These are phyloP conservation scores for Schizothecium vesticola DNA, from an alignment of 495 filamentous ascomycete genomes.

Conservation along the genomic window DNA sequence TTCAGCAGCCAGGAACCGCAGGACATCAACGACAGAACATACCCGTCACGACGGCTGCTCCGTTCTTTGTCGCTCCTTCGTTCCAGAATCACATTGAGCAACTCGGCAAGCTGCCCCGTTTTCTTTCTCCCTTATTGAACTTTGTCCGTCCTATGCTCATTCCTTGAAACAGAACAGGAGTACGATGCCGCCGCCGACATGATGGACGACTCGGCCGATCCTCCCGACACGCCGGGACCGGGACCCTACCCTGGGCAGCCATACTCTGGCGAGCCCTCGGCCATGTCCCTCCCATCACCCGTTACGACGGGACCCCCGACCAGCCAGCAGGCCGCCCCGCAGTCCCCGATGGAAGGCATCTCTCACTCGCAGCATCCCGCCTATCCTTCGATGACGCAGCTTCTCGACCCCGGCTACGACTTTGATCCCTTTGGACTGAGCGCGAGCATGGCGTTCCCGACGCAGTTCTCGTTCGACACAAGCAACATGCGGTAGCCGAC, in stretches of 20 bases:
- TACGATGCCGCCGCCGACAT: constrained; percentile 96
- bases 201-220: constrained; percentile 69
- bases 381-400: constrained; percentile 57
- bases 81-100: constrained; percentile 96
- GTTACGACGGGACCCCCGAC: constrained; percentile 32
- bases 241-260: constrained; percentile 58
- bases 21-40: constrained; percentile 28
- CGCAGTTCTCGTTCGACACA: constrained; percentile 76
- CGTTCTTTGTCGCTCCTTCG: constrained; percentile 69
- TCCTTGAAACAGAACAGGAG: constrained; percentile 88
- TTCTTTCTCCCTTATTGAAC: constrained; percentile 57
- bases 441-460: constrained; percentile 91
- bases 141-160: constrained; percentile 77
- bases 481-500: constrained; percentile 48
- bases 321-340: constrained; percentile 20
- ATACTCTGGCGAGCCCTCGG: constrained; percentile 39
- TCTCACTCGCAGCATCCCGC: constrained; percentile 36
- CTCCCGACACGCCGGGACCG: constrained; percentile 59
- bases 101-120: constrained; percentile 83
- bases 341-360: constrained; percentile 31
- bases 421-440: constrained; percentile 86
- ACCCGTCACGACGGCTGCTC: constrained; percentile 27
- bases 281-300: constrained; percentile 39
- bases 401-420: constrained; percentile 78
- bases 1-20: constrained; percentile 24